These are phyloP conservation scores for Podaxis mareebaensis DNA, from an alignment of 768 basidiomycete genomes.

Conservation along the genomic window DNA sequence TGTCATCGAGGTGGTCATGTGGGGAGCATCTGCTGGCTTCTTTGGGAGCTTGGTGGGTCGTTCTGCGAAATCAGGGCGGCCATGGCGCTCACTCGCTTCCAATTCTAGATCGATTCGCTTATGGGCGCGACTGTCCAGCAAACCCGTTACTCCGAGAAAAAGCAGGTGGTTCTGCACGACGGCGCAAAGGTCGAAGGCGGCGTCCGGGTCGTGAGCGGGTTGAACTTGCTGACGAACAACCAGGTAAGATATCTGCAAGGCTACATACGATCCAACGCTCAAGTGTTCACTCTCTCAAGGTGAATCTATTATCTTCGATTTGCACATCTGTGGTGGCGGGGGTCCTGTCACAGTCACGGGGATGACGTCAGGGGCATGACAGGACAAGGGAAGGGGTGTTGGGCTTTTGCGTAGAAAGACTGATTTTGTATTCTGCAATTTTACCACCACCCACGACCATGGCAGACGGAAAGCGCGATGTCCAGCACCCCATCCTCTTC, in stretches of 20 bases:
- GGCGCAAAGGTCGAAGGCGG: slow-evolving; percentile 28
- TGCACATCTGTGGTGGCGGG: slow-evolving; percentile 32
- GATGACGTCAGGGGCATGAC: slow-evolving; percentile 27
- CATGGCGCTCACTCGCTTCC: background rate
- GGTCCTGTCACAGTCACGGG: slow-evolving; percentile 17
- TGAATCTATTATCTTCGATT: slow-evolving; percentile 43
- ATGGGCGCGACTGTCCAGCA: slow-evolving; percentile 86
- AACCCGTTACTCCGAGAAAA: slow-evolving; percentile 67
- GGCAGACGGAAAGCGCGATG: slow-evolving; percentile 60
- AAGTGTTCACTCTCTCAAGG: slow-evolving; percentile 24
- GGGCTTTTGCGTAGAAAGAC: slow-evolving; percentile 25
- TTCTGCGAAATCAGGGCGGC: background rate
- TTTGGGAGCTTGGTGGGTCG: slow-evolving; percentile 75
- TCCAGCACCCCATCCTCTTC: slow-evolving; percentile 81
- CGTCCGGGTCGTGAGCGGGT: slow-evolving; percentile 59
- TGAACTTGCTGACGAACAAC: slow-evolving; percentile 78
- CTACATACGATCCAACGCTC: background rate
- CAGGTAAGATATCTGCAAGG: slow-evolving; percentile 46
- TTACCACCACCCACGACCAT: slow-evolving; percentile 26
- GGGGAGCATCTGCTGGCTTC: slow-evolving; percentile 69
- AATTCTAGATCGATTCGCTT: slow-evolving; percentile 74
- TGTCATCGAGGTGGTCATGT: slow-evolving; percentile 45
- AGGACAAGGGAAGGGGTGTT: slow-evolving; percentile 16
- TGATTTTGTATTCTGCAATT: slow-evolving; percentile 18
- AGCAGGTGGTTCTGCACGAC: slow-evolving; percentile 67